Conservation (phyloP, 441 rosid species). For the Raphanus hybrid region DNA sequence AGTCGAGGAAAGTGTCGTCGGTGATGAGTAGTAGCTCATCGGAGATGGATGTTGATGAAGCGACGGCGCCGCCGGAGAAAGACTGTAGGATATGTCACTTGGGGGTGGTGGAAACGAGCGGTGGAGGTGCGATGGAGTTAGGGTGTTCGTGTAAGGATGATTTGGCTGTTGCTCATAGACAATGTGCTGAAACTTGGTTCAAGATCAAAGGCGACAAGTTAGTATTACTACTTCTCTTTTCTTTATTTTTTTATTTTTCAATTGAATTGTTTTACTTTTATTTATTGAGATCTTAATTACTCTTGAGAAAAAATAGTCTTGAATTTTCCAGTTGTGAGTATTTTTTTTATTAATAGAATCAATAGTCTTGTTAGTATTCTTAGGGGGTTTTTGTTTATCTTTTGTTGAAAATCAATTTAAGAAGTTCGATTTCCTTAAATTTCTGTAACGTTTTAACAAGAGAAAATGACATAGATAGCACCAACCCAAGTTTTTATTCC, state of each 20-base stretch:
- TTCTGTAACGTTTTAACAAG: too few species aligned
- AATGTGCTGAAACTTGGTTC: conserved; percentile 97
- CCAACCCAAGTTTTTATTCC: too few species aligned
- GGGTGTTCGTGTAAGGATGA: conserved; percentile 96
- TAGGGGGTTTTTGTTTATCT: background rate
- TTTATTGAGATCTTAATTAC: background rate
- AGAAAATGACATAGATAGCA: too few species aligned
- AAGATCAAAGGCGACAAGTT: conserved; percentile 89
- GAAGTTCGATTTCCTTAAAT: background rate
- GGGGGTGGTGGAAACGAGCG: conserved; percentile 72
- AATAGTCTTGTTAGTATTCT: background rate
- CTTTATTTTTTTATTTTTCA: background rate
- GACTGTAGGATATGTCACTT: conserved; percentile 95
- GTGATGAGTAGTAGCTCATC: conserved; percentile 46
- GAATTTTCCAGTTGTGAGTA: background rate
- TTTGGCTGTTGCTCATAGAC: conserved; percentile 92
- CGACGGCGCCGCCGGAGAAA: conserved; percentile 76
- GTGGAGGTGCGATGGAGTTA: conserved; percentile 72
- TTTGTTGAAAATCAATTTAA: too few species aligned
- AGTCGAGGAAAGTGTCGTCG: conserved; percentile 48
- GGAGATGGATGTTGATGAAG: conserved; percentile 29
- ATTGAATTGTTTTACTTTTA: background rate
- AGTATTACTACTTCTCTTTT: background rate
- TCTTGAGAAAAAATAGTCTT: background rate
- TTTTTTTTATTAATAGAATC: background rate